Evolutionary conservation across 192 early-diverging fungal species (phyloP).

Genomic region (Backusella liffmaniae): DNA sequence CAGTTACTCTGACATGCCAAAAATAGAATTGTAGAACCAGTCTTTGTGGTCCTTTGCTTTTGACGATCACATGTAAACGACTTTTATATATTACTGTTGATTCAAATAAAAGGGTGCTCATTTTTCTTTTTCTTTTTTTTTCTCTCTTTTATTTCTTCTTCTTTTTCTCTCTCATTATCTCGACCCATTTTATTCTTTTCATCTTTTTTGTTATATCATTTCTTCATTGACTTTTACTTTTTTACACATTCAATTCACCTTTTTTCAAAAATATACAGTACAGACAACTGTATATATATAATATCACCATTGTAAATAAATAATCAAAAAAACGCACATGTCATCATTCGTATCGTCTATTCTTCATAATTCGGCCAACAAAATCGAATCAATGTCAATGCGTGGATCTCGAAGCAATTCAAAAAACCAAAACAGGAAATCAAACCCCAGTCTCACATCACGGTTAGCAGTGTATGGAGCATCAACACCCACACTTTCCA

Average conservation of each 20-base stretch:
- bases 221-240: not conserved
- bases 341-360: slow-evolving; percentile 20
- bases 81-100: not conserved
- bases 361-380: slow-evolving; percentile 15
- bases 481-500: slow-evolving; percentile 1
- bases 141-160: not conserved
- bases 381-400: slow-evolving; percentile 13
- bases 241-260: not conserved
- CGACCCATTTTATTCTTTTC: not conserved
- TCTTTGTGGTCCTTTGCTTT: not conserved
- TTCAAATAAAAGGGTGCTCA: not conserved
- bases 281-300: not conserved
- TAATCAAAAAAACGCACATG: not conserved
- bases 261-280: not conserved
- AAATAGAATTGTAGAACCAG: slow-evolving; percentile 5
- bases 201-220: not conserved
- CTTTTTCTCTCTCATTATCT: not conserved
- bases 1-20: not conserved
- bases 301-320: slow-evolving; percentile 4
- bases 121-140: slow-evolving; percentile 7
- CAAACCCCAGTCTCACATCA: not conserved
- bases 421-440: not conserved
- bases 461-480: slow-evolving; percentile 1
- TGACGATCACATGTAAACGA: slow-evolving; percentile 7
- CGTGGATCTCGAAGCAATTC: not conserved